These are phyloP conservation scores for Cladorrhinum samala DNA, from an alignment of 495 filamentous ascomycete species.

Conservation along the genomic window DNA sequence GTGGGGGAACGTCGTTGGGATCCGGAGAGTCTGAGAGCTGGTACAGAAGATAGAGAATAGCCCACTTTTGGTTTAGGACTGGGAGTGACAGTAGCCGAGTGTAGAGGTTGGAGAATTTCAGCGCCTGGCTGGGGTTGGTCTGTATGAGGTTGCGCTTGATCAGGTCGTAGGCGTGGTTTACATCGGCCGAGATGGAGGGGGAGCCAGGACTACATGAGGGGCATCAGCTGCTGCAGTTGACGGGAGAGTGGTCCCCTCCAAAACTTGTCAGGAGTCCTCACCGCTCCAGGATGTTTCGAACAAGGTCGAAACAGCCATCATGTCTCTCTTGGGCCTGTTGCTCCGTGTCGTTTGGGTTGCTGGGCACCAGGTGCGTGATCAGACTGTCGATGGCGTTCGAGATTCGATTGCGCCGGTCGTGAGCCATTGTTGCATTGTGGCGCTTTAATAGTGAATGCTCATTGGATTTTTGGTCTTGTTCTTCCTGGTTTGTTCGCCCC, in stretches of 20 bases:
- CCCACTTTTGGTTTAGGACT: conserved; percentile 93
- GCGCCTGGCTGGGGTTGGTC: conserved; percentile 72
- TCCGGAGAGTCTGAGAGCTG: conserved; percentile 64
- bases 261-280: conserved; percentile 14
- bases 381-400: conserved; percentile 51
- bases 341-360: conserved; percentile 44
- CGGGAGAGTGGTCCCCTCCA: neutral
- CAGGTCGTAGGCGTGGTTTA: conserved; percentile 85
- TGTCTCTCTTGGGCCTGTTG: conserved; percentile 45
- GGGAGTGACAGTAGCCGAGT: conserved; percentile 80
- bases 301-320: conserved; percentile 46
- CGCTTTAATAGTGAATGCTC: neutral
- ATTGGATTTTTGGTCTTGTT: conserved; percentile 3
- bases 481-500: neutral
- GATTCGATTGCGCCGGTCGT: conserved; percentile 39
- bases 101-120: conserved; percentile 83
- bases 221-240: conserved; percentile 8
- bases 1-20: conserved; percentile 34
- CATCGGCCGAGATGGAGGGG: conserved; percentile 47
- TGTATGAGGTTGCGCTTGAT: conserved; percentile 84
- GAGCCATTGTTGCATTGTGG: conserved; percentile 40
- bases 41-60: conserved; percentile 84
- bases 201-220: conserved; percentile 18
- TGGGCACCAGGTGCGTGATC: conserved; percentile 48
- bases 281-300: conserved; percentile 45